Evolutionary conservation across 495 filamentous ascomycete genomes (phyloP), one percentile per base, ranked within the genome.

Genomic region (Lichenothelia convexa): DNA sequence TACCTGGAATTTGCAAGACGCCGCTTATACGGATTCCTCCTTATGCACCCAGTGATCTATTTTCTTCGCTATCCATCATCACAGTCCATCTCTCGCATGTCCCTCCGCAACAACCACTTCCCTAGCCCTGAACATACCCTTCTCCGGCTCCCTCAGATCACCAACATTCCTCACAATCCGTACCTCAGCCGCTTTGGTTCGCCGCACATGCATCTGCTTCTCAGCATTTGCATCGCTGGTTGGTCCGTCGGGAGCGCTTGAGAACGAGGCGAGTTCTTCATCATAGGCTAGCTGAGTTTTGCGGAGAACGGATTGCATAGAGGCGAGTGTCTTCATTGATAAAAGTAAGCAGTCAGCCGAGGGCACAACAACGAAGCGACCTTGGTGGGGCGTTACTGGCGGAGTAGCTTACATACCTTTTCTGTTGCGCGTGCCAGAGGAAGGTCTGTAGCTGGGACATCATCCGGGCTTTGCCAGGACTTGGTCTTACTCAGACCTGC

Each of bases 261-360:
- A 45, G 15, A 34, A 36, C 30, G 32, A 29, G 21, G 36, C 31
- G 35, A 78, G 47, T 41, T 70, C 68, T 20, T 54, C 48, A 50
- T 78, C 67, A 40, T 83, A 75, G 39, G 63, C 65, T 47, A 69
- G 64, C 50, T 75, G 70, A 21, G 89, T 97, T 60, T 72, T 73
- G 44, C 67, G 66, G 26, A 97, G 57, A 22, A 95, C 73, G 44
- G 71, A 64, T 43, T 93, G 82, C 89, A 95, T 95, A 49, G 78
- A 87, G 1, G 75, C 83, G n/a, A 95, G 53, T 18, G n/a, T n/a
- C n/a, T n/a, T n/a, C n/a, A n/a, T n/a, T n/a, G n/a, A n/a, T n/a
- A n/a, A n/a, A n/a, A n/a, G n/a, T n/a, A n/a, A n/a, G n/a, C n/a
- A n/a, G n/a, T n/a, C n/a, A n/a, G n/a, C n/a, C n/a, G n/a, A n/a